phyloP scores from a whole-genome alignment of 169 alveolate species.

The Toxoplasma gondii region DNA sequence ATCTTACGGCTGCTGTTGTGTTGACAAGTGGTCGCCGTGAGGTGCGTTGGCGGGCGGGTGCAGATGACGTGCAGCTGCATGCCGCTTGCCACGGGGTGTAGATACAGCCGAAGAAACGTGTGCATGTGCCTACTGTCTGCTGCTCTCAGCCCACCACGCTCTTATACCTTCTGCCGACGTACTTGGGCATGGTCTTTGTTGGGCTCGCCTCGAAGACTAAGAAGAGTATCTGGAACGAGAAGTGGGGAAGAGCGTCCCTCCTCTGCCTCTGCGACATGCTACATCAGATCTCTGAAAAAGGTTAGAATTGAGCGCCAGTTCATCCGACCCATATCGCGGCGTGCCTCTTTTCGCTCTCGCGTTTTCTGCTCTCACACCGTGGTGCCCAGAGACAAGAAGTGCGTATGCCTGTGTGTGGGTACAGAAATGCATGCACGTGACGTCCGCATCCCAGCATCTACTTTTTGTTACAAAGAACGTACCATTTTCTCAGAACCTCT shows the following conservation, averaged over 20 bases:
- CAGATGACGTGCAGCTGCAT: too few relatives aligned
- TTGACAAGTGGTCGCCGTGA: too few relatives aligned
- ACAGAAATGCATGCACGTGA: background rate
- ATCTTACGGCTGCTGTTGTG: too few relatives aligned
- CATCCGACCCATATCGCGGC: background rate
- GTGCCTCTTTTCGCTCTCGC: background rate
- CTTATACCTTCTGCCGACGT: constrained; percentile 45
- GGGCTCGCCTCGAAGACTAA: background rate
- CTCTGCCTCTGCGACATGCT: constrained; percentile 46
- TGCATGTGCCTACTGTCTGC: too few relatives aligned
- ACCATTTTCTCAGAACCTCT: too few relatives aligned
- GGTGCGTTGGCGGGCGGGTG: too few relatives aligned
- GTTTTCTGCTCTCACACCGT: background rate
- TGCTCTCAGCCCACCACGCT: constrained; percentile 27
- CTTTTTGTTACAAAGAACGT: too few relatives aligned
- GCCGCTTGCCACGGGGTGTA: too few relatives aligned
- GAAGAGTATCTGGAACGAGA: constrained; percentile 44
- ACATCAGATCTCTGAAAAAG: constrained; percentile 63
- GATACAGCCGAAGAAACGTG: too few relatives aligned
- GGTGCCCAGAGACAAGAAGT: background rate
- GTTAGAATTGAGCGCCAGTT: background rate
- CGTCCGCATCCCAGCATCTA: too few relatives aligned
- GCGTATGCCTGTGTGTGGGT: background rate
- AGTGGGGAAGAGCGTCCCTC: constrained; percentile 42
- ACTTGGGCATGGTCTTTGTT: constrained; percentile 50